Conservation (phyloP, 2,329 filamentous ascomycete species). For the Basipetospora sp. region DNA sequence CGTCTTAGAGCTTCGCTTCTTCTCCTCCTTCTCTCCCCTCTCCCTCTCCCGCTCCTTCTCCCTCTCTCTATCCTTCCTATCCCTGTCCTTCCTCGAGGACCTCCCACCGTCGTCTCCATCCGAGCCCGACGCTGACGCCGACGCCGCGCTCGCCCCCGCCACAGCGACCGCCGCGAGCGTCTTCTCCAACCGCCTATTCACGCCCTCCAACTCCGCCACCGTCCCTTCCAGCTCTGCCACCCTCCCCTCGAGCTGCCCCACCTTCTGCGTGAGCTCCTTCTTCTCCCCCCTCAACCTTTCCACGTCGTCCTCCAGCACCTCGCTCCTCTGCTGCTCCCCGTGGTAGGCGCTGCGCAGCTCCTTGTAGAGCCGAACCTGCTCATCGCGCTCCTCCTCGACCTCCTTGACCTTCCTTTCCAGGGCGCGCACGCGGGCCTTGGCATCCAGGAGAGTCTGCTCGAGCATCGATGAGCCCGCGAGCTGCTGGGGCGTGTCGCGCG, state of each 20-base stretch:
- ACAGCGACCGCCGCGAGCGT: background rate
- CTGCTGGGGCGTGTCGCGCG: too few species aligned
- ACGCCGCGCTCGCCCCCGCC: background rate
- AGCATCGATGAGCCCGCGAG: too few species aligned
- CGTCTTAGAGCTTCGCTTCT: background rate
- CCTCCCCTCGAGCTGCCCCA: background rate
- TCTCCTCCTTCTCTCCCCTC: too few species aligned
- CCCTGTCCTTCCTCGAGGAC: background rate
- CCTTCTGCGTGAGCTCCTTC: background rate
- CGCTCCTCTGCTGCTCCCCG: conserved; percentile 7
- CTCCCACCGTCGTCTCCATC: conserved; percentile 4
- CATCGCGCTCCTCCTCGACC: conserved; percentile 1
- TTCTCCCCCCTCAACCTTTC: conserved; percentile 9
- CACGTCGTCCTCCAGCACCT: conserved; percentile 23
- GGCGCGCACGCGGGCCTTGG: background rate
- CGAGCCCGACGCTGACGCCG: background rate
- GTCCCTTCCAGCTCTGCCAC: background rate
- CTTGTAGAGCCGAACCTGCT: too few species aligned
- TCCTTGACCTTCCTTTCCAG: background rate
- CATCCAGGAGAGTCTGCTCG: too few species aligned
- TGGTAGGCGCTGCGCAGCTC: conserved; percentile 1
- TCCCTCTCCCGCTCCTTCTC: too few species aligned
- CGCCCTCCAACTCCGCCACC: background rate
- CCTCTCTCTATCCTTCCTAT: background rate
- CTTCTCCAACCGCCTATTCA: background rate